Conservation (phyloP, 768 basidiomycete genomes). For the Pleurotus tuoliensis region DNA sequence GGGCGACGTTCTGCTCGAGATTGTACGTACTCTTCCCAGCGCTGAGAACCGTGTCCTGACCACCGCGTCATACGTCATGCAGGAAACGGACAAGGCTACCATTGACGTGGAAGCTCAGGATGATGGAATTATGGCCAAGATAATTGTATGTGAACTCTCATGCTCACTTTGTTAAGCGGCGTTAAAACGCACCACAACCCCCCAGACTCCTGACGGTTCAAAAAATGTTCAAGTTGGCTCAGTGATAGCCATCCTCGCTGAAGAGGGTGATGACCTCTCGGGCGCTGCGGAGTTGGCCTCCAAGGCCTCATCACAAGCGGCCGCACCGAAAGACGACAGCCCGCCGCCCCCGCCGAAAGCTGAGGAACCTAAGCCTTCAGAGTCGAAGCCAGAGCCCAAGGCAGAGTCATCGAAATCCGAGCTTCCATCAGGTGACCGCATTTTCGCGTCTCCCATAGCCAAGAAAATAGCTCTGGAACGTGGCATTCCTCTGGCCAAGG, state of each 20-base stretch:
- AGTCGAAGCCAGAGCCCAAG: slow-evolving; percentile 26
- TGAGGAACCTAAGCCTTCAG: slow-evolving; percentile 7
- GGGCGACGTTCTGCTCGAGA: slow-evolving; percentile 95
- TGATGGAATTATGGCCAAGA: slow-evolving; percentile 94
- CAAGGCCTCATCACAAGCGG: slow-evolving; percentile 48
- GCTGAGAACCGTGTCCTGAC: slow-evolving; percentile 3
- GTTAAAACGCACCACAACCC: slow-evolving; percentile 2
- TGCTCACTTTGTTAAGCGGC: background rate
- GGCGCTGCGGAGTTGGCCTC: slow-evolving; percentile 71
- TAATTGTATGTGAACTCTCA: slow-evolving; percentile 62
- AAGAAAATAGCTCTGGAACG: slow-evolving; percentile 96
- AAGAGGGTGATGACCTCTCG: slow-evolving; percentile 93
- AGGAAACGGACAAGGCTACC: slow-evolving; percentile 99
- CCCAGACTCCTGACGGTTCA: slow-evolving; percentile 74
- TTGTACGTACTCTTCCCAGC: slow-evolving; percentile 50
- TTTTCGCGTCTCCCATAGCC: slow-evolving; percentile 94
- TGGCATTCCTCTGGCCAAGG: slow-evolving; percentile 83
- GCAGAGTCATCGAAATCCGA: slow-evolving; percentile 47
- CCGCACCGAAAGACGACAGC: slow-evolving; percentile 30
- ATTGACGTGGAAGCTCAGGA: slow-evolving; percentile 99
- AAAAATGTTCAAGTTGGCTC: slow-evolving; percentile 87
- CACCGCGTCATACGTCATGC: slow-evolving; percentile 14
- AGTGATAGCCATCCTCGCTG: slow-evolving; percentile 86
- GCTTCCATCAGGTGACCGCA: slow-evolving; percentile 66
- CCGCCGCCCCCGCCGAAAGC: slow-evolving; percentile 32